These are phyloP conservation scores for Tetraselmis chui DNA, from an alignment of 139 green algal genomes.

Conservation along the genomic window DNA sequence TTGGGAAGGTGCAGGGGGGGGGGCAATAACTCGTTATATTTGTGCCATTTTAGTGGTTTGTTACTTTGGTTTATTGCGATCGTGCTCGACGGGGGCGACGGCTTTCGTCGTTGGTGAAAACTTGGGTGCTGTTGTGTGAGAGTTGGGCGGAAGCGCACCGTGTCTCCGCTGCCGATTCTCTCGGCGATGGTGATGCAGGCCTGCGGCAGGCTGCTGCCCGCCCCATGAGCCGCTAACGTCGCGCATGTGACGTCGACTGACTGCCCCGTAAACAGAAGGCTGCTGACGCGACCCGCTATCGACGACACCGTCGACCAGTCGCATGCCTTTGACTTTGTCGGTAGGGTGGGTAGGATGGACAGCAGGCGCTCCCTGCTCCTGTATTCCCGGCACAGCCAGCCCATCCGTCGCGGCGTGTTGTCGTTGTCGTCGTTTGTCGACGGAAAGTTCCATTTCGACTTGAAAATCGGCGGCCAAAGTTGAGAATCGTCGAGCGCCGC, in stretches of 20 bases:
- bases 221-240: background rate
- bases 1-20: no score
- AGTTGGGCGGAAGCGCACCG: background rate
- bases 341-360: background rate
- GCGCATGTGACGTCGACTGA: background rate
- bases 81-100: no score
- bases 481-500: background rate
- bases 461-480: background rate
- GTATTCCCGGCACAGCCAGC: background rate
- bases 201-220: background rate
- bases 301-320: background rate
- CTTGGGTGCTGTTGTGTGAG: no score
- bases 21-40: no score
- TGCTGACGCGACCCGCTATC: background rate
- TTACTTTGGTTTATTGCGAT: no score
- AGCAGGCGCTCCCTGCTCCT: background rate
- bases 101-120: no score
- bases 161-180: background rate
- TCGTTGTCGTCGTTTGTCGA: background rate
- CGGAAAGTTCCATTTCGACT: background rate
- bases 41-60: no score
- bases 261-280: background rate
- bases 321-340: background rate
- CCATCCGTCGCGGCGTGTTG: background rate
- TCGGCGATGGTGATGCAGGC: background rate